Evolutionary conservation across 257 asterid species (phyloP).

Genomic region (Coffea eugenioides): DNA sequence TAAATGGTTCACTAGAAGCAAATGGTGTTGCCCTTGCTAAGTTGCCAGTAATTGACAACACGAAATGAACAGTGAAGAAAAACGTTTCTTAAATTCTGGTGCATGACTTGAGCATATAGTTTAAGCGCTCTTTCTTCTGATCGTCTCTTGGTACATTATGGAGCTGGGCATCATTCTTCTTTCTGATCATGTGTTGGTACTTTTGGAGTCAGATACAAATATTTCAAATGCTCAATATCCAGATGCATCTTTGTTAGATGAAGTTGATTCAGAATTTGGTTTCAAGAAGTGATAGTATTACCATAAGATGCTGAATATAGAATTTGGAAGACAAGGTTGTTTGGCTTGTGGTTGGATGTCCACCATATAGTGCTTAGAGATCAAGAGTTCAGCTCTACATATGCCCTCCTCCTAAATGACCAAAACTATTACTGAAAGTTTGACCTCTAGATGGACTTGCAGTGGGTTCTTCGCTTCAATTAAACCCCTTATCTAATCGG

Average conservation of each 20-base stretch:
- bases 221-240: background rate
- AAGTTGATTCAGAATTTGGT: background rate
- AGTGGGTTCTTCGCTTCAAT: background rate
- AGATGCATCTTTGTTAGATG: slow-evolving; percentile 4
- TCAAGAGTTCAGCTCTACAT: background rate
- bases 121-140: background rate
- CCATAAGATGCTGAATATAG: background rate
- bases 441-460: background rate
- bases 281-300: background rate
- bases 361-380: background rate
- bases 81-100: background rate
- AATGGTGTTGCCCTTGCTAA: background rate
- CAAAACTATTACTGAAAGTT: background rate
- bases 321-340: background rate
- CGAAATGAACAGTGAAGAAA: background rate
- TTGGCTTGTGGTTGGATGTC: background rate
- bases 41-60: background rate
- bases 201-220: background rate
- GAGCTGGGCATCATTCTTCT: background rate
- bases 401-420: background rate
- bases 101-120: background rate
- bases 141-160: background rate
- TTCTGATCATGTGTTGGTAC: background rate
- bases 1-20: background rate
- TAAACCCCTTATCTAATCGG: background rate